A percentile compares a stretch with the other conserved stretches of the same genome.
phyloP scores from a whole-genome alignment of 805 yeast genomes.

The Yamadazyma sp. region DNA sequence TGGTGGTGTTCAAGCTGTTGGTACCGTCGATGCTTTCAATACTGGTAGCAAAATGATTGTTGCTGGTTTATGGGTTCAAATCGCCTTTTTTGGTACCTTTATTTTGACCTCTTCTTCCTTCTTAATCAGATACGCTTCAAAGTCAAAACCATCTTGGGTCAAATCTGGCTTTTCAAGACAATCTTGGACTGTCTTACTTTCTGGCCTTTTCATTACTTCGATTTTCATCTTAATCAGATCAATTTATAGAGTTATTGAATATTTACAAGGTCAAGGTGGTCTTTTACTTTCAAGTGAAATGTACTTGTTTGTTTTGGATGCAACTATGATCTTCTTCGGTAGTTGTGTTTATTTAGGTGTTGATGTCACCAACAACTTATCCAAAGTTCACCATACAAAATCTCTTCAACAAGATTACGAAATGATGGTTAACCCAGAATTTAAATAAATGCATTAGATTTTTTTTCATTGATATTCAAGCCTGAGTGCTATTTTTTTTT shows the following conservation, averaged over 20 bases:
- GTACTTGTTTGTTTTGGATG: slow-evolving; percentile 25
- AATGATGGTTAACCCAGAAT: too few species aligned
- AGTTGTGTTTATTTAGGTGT: not conserved
- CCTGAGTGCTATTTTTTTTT: too few species aligned
- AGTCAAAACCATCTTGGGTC: not conserved
- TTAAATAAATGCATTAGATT: too few species aligned
- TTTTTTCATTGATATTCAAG: too few species aligned
- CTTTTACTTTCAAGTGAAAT: slow-evolving; percentile 20
- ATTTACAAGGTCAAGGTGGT: slow-evolving; percentile 25
- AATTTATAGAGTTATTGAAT: slow-evolving; percentile 27
- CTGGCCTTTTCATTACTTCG: slow-evolving; percentile 9
- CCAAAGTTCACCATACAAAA: too few species aligned
- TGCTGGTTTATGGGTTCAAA: slow-evolving; percentile 28
- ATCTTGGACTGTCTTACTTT: slow-evolving; percentile 3
- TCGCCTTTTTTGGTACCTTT: slow-evolving; percentile 26
- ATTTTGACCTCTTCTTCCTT: not conserved
- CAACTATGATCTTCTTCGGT: slow-evolving; percentile 15
- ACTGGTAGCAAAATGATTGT: slow-evolving; percentile 20
- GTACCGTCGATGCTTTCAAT: slow-evolving; percentile 28
- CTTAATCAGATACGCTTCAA: slow-evolving; percentile 1
- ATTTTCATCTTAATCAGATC: slow-evolving; percentile 26
- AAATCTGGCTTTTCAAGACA: slow-evolving; percentile 8
- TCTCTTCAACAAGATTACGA: too few species aligned
- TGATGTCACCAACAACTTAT: not conserved
- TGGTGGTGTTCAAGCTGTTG: slow-evolving; percentile 28